Evolutionary conservation across 495 filamentous ascomycete species (phyloP).

Genomic region (Neurospora sp.): DNA sequence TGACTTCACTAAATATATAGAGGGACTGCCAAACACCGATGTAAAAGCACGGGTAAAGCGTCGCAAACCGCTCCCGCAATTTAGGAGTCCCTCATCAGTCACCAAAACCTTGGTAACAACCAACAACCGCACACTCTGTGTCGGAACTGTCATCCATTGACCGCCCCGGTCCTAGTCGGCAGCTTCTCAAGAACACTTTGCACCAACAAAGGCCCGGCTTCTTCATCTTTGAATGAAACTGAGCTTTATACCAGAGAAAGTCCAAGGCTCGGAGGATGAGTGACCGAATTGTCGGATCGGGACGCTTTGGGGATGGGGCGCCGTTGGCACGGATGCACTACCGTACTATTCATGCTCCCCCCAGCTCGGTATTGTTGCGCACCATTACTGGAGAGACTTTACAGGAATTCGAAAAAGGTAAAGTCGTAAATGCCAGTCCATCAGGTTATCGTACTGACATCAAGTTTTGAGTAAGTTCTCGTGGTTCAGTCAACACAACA

Average conservation of each 20-base stretch:
- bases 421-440: too few species aligned
- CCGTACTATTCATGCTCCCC: background rate
- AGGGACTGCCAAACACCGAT: background rate
- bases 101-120: background rate
- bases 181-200: background rate
- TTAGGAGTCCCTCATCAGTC: background rate
- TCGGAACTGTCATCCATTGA: background rate
- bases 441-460: too few species aligned
- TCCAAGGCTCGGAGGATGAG: background rate
- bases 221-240: background rate
- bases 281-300: background rate
- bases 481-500: too few species aligned
- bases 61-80: background rate
- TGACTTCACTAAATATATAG: background rate
- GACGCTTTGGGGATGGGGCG: background rate
- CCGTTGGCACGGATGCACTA: background rate
- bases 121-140: background rate
- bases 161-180: background rate
- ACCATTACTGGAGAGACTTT: background rate
- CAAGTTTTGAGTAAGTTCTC: too few species aligned
- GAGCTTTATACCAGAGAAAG: background rate
- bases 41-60: background rate
- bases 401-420: too few species aligned
- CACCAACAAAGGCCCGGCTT: background rate
- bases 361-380: background rate